These are phyloP conservation scores for Ammopiptanthus mongolicus DNA, from an alignment of 306 rosid genomes.

Conservation along the genomic window DNA sequence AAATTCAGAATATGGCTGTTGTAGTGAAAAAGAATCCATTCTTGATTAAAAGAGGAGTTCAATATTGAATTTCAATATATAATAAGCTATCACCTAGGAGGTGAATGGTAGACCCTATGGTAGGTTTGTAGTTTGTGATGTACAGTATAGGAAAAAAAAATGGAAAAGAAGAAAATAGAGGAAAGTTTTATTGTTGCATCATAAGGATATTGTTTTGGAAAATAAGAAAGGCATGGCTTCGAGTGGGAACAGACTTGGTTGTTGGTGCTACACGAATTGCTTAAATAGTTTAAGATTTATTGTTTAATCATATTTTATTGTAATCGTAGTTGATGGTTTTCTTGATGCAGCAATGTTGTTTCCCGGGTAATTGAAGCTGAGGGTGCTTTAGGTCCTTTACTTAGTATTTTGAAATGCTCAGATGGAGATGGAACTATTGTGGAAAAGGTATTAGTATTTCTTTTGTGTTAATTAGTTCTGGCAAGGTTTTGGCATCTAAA, in stretches of 20 bases:
- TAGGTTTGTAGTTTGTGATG: neutral
- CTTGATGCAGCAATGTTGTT: constrained; percentile 59
- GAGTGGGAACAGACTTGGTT: neutral
- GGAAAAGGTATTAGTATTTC: constrained; percentile 54
- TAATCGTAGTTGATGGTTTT: constrained; percentile 7
- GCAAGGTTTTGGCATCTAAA: constrained; percentile 1
- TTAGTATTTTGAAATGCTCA: constrained; percentile 46
- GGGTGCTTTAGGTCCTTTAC: constrained; percentile 59
- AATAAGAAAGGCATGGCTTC: neutral
- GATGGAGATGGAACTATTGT: constrained; percentile 36
- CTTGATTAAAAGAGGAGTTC: neutral
- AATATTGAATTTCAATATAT: neutral
- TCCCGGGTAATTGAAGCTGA: constrained; percentile 65
- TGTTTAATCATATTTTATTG: constrained; percentile 4
- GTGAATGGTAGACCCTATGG: neutral
- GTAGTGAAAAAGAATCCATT: neutral
- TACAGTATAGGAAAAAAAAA: neutral
- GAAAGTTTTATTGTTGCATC: neutral
- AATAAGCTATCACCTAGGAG: neutral
- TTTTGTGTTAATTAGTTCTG: neutral
- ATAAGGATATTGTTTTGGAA: neutral
- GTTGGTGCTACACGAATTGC: neutral
- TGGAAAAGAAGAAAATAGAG: neutral
- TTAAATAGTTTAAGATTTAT: neutral
- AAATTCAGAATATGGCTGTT: constrained; percentile 13